These are phyloP conservation scores for Magnaporthales sp. DNA, from an alignment of 2,329 filamentous ascomycete genomes.

Conservation along the genomic window DNA sequence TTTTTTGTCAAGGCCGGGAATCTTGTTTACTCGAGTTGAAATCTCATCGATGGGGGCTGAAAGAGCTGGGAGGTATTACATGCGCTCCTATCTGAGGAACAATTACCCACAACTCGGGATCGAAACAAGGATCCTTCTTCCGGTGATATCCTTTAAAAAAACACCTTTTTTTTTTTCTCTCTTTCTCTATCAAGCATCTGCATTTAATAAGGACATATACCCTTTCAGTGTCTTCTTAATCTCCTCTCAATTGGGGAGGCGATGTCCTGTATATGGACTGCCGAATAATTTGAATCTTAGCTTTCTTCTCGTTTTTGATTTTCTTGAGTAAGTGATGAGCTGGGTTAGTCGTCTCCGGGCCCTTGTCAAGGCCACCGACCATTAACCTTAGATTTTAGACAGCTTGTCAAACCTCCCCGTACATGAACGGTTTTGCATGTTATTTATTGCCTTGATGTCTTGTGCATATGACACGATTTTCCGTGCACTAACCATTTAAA, in stretches of 20 bases:
- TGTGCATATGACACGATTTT: not conserved
- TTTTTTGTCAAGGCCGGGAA: not conserved
- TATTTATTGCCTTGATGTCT: not conserved
- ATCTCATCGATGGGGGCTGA: not conserved
- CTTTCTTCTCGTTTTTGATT: not conserved
- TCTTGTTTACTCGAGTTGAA: too few species aligned
- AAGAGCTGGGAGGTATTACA: not conserved
- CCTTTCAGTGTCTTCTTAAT: not conserved
- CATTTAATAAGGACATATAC: not conserved
- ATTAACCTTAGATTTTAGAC: not conserved
- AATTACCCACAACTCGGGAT: not conserved
- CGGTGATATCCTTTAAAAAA: not conserved
- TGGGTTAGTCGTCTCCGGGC: not conserved
- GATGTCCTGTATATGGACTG: not conserved
- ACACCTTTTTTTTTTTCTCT: not conserved
- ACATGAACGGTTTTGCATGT: not conserved
- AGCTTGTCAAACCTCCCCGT: not conserved
- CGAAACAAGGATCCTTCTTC: not conserved
- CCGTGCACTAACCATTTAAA: too few species aligned
- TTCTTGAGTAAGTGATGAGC: not conserved
- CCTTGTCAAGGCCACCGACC: not conserved
- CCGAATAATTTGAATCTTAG: too few species aligned
- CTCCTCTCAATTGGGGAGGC: not conserved
- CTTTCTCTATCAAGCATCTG: not conserved
- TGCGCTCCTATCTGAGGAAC: not conserved